A percentile compares a stretch with the other conserved stretches of the same genome.
Conservation (phyloP, 2,329 filamentous ascomycete genomes). For the Xylaria sp. region DNA sequence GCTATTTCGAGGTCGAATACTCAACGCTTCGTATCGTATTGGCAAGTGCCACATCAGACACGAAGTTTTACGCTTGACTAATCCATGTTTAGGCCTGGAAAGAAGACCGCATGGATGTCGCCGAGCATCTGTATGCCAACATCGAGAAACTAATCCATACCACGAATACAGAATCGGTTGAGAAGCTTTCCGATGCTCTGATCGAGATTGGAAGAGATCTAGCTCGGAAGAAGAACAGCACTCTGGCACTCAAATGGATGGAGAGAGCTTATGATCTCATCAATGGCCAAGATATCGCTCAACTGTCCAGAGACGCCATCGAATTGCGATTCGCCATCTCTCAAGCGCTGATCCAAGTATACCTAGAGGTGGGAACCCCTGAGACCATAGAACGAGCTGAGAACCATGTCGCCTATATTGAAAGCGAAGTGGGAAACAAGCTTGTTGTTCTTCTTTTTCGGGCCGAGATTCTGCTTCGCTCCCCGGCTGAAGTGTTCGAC, state of each 20-base stretch:
- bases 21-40: constrained; percentile 60
- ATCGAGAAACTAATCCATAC: constrained; percentile 37
- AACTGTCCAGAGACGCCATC: constrained; percentile 52
- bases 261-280: constrained; percentile 59
- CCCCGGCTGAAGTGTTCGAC: constrained; percentile 44
- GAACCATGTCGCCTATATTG: constrained; percentile 55
- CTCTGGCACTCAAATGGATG: constrained; percentile 65
- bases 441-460: constrained; percentile 62
- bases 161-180: constrained; percentile 47
- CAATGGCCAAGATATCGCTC: constrained; percentile 48
- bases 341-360: constrained; percentile 55
- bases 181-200: constrained; percentile 61
- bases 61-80: constrained; percentile 11
- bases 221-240: constrained; percentile 46
- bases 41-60: constrained; percentile 41
- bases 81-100: constrained; percentile 59
- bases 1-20: constrained; percentile 54
- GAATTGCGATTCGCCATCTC: constrained; percentile 63
- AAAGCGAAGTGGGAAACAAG: constrained; percentile 58
- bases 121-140: constrained; percentile 71
- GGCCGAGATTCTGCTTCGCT: constrained; percentile 57
- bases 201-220: constrained; percentile 66
- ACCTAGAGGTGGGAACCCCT: constrained; percentile 43
- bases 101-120: constrained; percentile 65
- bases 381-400: constrained; percentile 48